Conservation (phyloP, 345 rosid species). For the Mangifera indica region DNA sequence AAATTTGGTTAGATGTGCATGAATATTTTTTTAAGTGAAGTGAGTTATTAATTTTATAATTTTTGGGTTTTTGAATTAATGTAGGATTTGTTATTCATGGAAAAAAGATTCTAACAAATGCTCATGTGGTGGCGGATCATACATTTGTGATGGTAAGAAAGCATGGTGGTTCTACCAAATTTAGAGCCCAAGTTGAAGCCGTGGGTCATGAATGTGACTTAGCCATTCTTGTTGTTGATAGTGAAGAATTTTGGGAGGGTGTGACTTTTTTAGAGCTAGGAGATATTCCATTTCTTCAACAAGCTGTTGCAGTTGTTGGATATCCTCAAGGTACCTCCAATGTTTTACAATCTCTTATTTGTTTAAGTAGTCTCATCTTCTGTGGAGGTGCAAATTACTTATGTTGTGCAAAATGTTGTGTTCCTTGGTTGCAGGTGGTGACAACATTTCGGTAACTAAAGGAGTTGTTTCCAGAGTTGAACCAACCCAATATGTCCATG, state of each 20-base stretch:
- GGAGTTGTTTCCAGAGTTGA: conserved; percentile 96
- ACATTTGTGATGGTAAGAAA: conserved; percentile 81
- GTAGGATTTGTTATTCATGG: conserved; percentile 66
- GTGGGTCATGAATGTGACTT: conserved; percentile 89
- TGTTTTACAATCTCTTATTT: neutral
- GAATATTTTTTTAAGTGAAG: too few relatives aligned
- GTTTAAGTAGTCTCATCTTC: neutral
- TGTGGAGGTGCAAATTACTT: neutral
- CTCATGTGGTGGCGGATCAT: conserved; percentile 86
- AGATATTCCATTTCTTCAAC: conserved; percentile 69
- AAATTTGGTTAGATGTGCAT: too few relatives aligned
- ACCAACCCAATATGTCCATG: conserved; percentile 83
- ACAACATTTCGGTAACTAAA: conserved; percentile 91
- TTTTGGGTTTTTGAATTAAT: neutral
- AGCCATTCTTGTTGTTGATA: conserved; percentile 68
- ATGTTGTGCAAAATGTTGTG: neutral
- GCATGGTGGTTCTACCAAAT: conserved; percentile 76
- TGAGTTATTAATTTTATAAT: too few relatives aligned
- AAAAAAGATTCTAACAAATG: conserved; percentile 72
- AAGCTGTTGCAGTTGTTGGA: conserved; percentile 81
- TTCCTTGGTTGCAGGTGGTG: conserved; percentile 58
- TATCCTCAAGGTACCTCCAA: conserved; percentile 74
- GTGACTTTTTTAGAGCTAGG: conserved; percentile 72
- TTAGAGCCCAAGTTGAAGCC: conserved; percentile 63
- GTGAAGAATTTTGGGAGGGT: conserved; percentile 58